phyloP scores from a whole-genome alignment of 1,284 basidiomycete species.

The Erythrobasidium hasegawianum region DNA sequence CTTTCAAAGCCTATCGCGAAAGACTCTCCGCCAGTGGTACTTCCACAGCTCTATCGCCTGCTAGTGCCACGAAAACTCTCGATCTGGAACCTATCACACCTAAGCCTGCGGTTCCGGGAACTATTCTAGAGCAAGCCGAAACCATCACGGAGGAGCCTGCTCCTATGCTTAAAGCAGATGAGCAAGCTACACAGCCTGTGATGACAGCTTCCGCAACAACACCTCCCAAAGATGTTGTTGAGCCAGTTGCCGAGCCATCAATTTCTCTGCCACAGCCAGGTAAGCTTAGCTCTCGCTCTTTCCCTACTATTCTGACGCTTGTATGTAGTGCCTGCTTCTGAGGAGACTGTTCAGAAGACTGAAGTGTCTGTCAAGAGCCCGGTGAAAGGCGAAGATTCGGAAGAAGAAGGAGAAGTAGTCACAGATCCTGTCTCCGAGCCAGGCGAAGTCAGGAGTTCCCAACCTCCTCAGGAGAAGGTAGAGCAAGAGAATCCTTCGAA shows the following conservation, averaged over 20 bases:
- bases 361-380: not conserved
- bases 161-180: not conserved
- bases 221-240: not conserved
- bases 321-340: no score
- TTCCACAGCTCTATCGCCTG: not conserved
- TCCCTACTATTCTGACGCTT: no score
- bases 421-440: slow-evolving; percentile 23
- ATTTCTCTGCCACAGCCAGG: no score
- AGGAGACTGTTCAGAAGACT: no score
- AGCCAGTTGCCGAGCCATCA: not conserved
- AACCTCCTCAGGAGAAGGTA: no score
- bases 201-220: not conserved
- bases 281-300: no score
- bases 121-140: not conserved
- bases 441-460: slow-evolving; percentile 14
- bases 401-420: slow-evolving; percentile 30
- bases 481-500: no score
- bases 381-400: slow-evolving; percentile 1
- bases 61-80: not conserved
- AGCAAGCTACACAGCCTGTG: no score
- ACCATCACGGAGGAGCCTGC: not conserved
- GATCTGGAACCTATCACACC: not conserved
- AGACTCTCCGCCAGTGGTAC: slow-evolving; percentile 16
- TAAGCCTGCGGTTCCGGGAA: not conserved
- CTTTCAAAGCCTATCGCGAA: slow-evolving; percentile 43